Evolutionary conservation across 306 rosid species (phyloP).

Genomic region (Phaseolus lunatus): DNA sequence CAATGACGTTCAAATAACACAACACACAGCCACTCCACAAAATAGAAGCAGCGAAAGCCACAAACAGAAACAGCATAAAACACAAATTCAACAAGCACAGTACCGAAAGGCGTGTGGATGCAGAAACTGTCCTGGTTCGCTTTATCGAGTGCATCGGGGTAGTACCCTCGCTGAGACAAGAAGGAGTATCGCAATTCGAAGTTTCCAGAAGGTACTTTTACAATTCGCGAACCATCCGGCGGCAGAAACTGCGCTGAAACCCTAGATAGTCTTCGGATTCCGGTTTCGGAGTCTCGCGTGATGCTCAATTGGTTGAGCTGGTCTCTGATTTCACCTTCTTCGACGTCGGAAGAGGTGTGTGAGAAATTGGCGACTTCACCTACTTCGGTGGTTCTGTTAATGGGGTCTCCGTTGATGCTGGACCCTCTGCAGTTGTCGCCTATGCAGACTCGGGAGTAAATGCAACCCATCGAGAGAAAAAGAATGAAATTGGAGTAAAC

Average conservation of each 20-base stretch:
- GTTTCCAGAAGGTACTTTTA: conserved; percentile 62
- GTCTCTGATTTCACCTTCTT: conserved; percentile 60
- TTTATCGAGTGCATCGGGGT: conserved; percentile 97
- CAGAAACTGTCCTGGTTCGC: conserved; percentile 97
- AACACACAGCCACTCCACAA: background rate
- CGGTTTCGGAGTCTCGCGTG: conserved; percentile 73
- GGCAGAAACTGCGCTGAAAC: conserved; percentile 95
- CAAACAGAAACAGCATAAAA: too few relatives aligned
- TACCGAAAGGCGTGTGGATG: conserved; percentile 89
- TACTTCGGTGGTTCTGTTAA: conserved; percentile 43
- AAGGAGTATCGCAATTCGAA: conserved; percentile 78
- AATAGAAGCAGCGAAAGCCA: background rate
- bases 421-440: conserved; percentile 66
- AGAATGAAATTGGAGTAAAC: background rate
- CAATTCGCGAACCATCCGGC: conserved; percentile 80
- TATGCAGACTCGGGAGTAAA: conserved; percentile 83
- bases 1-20: background rate
- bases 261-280: conserved; percentile 85
- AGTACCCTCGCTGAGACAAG: conserved; percentile 89
- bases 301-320: conserved; percentile 55
- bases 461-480: conserved; percentile 77
- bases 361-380: conserved; percentile 54
- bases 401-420: conserved; percentile 54
- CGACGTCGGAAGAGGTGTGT: conserved; percentile 53
- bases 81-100: background rate